Evolutionary conservation across 768 basidiomycete genomes (phyloP).

Genomic region (Boletus subcaerulescens): DNA sequence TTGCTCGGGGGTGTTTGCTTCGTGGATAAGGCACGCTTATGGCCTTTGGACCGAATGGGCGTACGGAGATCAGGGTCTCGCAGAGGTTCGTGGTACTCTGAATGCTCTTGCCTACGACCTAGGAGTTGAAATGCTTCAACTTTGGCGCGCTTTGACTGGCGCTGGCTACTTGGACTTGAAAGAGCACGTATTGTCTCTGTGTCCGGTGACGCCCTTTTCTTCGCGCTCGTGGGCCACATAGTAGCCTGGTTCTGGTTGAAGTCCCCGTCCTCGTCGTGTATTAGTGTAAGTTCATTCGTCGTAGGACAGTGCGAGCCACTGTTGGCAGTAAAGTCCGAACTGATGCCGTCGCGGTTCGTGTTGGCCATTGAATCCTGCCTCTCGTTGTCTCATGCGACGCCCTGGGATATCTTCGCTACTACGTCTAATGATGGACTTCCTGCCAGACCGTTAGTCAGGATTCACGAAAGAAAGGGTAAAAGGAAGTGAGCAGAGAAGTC

Average conservation of each 20-base stretch:
- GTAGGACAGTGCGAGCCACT: background rate
- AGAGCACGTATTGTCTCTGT: slow-evolving; percentile 7
- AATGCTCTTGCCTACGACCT: slow-evolving; percentile 9
- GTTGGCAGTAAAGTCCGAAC: background rate
- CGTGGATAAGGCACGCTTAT: slow-evolving; percentile 22
- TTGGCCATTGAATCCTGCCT: slow-evolving; percentile 8
- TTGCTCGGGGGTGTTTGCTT: slow-evolving; percentile 21
- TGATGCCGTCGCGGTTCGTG: slow-evolving; percentile 10
- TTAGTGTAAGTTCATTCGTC: background rate
- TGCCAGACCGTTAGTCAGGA: background rate
- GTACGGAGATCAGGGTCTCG: slow-evolving; percentile 14
- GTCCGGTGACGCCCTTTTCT: slow-evolving; percentile 33
- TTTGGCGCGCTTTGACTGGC: slow-evolving; percentile 27
- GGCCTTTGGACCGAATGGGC: background rate
- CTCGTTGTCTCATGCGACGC: too few species aligned
- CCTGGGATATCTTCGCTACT: background rate
- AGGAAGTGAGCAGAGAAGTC: background rate
- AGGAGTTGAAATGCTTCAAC: slow-evolving; percentile 16
- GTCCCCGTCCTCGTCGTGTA: background rate
- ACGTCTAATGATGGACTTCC: background rate
- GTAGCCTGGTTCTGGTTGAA: background rate
- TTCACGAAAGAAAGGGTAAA: background rate
- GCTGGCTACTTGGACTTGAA: slow-evolving; percentile 16
- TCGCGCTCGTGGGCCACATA: slow-evolving; percentile 10
- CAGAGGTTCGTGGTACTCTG: slow-evolving; percentile 21